Evolutionary conservation across 495 filamentous ascomycete species (phyloP), one percentile per base, ranked within the genome.

Genomic region (Penicillium canariense): DNA sequence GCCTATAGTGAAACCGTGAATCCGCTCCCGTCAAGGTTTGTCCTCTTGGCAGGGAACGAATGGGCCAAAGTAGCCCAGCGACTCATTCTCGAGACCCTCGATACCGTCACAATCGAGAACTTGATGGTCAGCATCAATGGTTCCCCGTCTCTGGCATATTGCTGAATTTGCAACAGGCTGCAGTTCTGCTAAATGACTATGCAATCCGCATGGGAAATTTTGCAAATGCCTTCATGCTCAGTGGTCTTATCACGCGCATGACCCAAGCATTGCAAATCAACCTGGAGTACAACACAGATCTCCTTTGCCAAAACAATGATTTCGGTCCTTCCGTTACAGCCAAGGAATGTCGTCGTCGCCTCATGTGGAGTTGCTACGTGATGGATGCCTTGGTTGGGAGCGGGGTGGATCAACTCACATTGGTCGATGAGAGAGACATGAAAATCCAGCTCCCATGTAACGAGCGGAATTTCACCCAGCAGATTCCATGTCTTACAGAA

Each of bases 321-420:
- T 14, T 48, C 9, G 57, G 61, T 4, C 66, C 56, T 9, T 61
- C 63, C 4, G 50, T 59, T 0, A 61, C 63, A 1, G 63, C 52
- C 20, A 61, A 61, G 23, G 70, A 73, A 48, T 63, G 58, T 8
- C 65, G 70, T 1, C 61, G 70, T n/a, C 59, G 70, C 0, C 49
- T 73, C 10, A 71, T 71, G 65, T 73, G 70, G 70, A 67, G 67
- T 38, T 72, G 69, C 27, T 73, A 72, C 50, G 62, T 73, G 26
- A 65, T 70, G 48, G 70, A 73, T 56, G 62, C 68, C 2, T 66
- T 70, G 8, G 64, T 70, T 6, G 67, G 69, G 5, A 71, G 67
- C 14, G 68, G 68, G 11, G 68, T 70, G 0, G 68, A 70, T 25
- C 68, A 70, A 38, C 62, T 70, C 11, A 68, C 64, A 0, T 42